phyloP scores from a whole-genome alignment of 169 alveolate species.

The Hammondia hammondi region DNA sequence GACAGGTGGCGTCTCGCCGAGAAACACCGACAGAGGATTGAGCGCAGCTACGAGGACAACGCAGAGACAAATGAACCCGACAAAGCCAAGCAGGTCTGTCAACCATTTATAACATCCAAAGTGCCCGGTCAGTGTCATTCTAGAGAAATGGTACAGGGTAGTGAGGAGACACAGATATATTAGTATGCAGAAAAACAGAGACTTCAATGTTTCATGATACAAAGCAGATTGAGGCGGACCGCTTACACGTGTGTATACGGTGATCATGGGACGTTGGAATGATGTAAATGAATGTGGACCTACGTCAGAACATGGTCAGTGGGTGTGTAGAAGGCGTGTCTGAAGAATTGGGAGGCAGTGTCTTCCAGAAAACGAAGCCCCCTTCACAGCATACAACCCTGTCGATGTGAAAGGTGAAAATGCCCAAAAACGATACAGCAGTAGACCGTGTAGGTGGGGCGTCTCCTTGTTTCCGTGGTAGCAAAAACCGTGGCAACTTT shows the following conservation, averaged over 20 bases:
- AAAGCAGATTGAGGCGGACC: no score
- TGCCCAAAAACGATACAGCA: background rate
- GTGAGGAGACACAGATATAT: background rate
- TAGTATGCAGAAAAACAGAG: no score
- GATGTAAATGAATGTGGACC: no score
- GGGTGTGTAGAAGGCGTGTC: background rate
- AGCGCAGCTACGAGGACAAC: background rate
- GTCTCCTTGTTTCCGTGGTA: no score
- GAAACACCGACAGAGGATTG: background rate
- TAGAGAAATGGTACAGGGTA: background rate
- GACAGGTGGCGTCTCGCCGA: slow-evolving; percentile 31
- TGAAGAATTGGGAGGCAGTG: background rate
- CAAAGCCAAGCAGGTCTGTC: no score
- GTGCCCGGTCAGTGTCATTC: no score
- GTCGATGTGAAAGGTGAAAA: background rate
- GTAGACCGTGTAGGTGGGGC: no score
- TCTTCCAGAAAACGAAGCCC: background rate
- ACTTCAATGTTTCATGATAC: no score
- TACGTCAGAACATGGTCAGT: background rate
- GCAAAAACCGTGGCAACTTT: no score
- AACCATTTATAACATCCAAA: no score
- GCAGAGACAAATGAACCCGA: background rate
- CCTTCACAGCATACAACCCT: background rate
- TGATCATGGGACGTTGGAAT: no score
- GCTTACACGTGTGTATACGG: no score